A percentile compares a stretch with the other conserved stretches of the same genome.
Evolutionary conservation across 345 rosid genomes (phyloP).

Genomic region (Citrus medica): DNA sequence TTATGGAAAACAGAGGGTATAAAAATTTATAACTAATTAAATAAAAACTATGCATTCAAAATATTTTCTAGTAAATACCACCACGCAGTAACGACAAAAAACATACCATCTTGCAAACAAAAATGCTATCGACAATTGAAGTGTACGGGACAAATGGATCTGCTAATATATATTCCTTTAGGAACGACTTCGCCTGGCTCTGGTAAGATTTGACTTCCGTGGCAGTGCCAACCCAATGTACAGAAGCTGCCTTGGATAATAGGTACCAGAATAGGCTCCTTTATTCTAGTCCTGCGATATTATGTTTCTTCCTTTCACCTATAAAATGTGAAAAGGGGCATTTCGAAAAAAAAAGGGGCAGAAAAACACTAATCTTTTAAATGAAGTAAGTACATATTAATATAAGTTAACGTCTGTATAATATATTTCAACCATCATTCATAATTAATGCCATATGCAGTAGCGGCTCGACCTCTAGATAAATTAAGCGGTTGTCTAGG

Average conservation of each 20-base stretch:
- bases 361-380: no score
- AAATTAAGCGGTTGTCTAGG: no score
- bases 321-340: neutral
- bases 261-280: constrained; percentile 1
- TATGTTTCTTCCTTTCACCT: neutral
- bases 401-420: no score
- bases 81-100: neutral
- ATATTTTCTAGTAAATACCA: neutral
- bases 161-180: constrained; percentile 53
- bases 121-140: constrained; percentile 44
- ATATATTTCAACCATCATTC: no score
- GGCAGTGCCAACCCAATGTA: constrained; percentile 9
- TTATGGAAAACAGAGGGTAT: neutral
- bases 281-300: neutral
- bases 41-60: neutral
- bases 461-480: no score
- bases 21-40: neutral
- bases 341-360: no score
- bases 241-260: constrained; percentile 10
- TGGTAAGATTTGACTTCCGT: constrained; percentile 45
- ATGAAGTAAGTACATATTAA: no score
- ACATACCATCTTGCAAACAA: constrained; percentile 55
- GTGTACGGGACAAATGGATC: constrained; percentile 58
- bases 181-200: constrained; percentile 46
- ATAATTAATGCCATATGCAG: no score